Base-by-base conservation (phyloP, 345 rosid genomes). In the Arabidopsis arenosa region DNA sequence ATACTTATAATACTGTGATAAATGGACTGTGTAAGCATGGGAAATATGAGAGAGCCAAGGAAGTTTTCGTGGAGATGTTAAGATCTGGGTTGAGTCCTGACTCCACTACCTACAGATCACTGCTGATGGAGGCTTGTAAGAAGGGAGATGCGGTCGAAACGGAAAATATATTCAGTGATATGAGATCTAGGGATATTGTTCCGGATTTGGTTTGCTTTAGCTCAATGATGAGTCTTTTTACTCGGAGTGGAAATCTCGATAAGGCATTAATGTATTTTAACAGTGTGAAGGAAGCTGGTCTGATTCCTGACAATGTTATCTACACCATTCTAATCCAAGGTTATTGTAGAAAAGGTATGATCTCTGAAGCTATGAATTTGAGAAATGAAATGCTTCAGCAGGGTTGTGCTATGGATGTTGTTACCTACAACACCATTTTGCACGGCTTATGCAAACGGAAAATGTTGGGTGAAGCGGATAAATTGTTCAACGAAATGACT, bases 311-410 rank as follows among this genome's bases (percentile, higher is more conserved):
- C 48, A 86, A 79, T 73, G 92, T 93, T 36, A 78, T 84, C 56
- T 91, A 93, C 80, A 87, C 93, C 2, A 82, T 89, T 76, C 86
- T 93, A 66, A 91, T 93, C 53, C 84, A 89, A 75, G 92, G 96
- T 57, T 85, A 84, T 68, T 91, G 91, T 70, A 89, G 77, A 75
- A 83, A 78, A 72, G 89, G 93, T 30, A 70, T 75, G 40, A 68
- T 87, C 64, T 64, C 64, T 6, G 88, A 86, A 80, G 96, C 93
- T 64, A 73, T 93, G 82, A 82, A 72, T 74, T 71, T 86, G 67
- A 80, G 93, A 70, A 85, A 88, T 79, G 88, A 88, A 75, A 93
- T 89, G 93, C 68, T 87, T 36, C 81, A 71, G 71, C 87, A 82
- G 63, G 93, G 98, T 63, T 89, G 93, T 71, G 33, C 66, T 33